Base-by-base conservation (phyloP, 2,329 filamentous ascomycete genomes). In the Hymenoscyphus repandus region DNA sequence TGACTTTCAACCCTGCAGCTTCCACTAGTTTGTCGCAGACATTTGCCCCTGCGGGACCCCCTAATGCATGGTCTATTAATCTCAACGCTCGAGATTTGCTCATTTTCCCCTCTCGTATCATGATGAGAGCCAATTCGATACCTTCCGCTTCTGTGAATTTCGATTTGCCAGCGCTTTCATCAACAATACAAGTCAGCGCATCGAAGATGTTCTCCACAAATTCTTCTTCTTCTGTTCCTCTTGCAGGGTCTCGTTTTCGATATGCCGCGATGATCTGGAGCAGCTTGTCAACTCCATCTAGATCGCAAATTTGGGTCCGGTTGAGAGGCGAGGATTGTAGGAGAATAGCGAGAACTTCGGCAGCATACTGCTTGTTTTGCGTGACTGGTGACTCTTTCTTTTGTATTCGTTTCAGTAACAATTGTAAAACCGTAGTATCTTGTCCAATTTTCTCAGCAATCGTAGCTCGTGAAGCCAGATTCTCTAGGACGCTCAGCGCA, bases 181-280 rank as follows among this genome's bases (percentile, higher is more conserved):
- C 88, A 0, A 85, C 86, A 1, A 95, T 71, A 59, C 88, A 95
- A 1, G 88, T 88, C 15, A 97, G 67, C 1, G 85, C 82, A 64
- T 96, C 91, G 66, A 99, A 99, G 0, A 96, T 66, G 58, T 99
- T 96, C 69, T 95, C 90, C 65, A 95, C 88, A 66, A 88, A 96
- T 70, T 99, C 93, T 65, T 96, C 91, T 68, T 97, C 93, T 45
- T 93, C 85, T 31, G 85, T 83, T 52, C 90, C 89, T 64, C 88
- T 92, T 44, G 83, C 79, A 0, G 93, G 93, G 64, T 99, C 91
- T 44, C 84, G 80, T 71, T 86, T 88, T 50, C 93, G 83, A 70
- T 97, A 99, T 1, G 84, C 74, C 1, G 91, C 88, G 0, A 95
- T 79, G 0, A 95, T 76, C 69, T 95, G 90, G 12, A 99, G 82